Percentiles rank a stretch among this genome's conserved stretches.
phyloP scores from a whole-genome alignment of 1,284 basidiomycete species.

The Melanopsichium pennsylvanicum region DNA sequence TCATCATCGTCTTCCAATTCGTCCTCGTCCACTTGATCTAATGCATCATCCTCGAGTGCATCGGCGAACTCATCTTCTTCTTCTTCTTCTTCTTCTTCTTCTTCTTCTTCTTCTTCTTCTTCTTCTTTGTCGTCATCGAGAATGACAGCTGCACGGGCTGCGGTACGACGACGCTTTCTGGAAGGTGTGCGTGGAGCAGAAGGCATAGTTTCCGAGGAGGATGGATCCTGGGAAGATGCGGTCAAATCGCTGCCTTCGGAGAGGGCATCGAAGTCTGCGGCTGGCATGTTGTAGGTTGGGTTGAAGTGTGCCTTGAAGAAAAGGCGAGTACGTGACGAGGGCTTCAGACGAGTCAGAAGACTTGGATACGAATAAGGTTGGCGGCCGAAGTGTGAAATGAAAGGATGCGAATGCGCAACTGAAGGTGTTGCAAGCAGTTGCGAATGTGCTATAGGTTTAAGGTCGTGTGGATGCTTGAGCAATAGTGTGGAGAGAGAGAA shows the following conservation, averaged over 20 bases:
- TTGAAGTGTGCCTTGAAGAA: no score
- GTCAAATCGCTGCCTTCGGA: slow-evolving; percentile 40
- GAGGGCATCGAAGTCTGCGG: slow-evolving; percentile 32
- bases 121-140: no score
- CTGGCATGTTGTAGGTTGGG: no score
- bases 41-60: slow-evolving; percentile 25
- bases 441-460: no score
- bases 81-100: slow-evolving; percentile 30
- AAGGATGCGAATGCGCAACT: no score
- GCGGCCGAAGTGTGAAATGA: no score
- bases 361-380: no score
- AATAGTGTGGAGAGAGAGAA: no score
- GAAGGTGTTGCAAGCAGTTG: no score
- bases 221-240: slow-evolving; percentile 5
- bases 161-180: slow-evolving; percentile 26
- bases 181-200: slow-evolving; percentile 28
- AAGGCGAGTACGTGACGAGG: no score
- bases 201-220: slow-evolving; percentile 19
- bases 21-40: slow-evolving; percentile 51
- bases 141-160: slow-evolving; percentile 8
- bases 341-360: no score
- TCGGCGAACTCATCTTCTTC: slow-evolving; percentile 33
- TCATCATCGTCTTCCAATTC: slow-evolving; percentile 47
- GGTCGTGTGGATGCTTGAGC: no score
- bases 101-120: slow-evolving; percentile 29